Percentiles rank a stretch among this genome's conserved stretches.
Conservation (phyloP, 306 rosid species). For the Rosa rugosa region DNA sequence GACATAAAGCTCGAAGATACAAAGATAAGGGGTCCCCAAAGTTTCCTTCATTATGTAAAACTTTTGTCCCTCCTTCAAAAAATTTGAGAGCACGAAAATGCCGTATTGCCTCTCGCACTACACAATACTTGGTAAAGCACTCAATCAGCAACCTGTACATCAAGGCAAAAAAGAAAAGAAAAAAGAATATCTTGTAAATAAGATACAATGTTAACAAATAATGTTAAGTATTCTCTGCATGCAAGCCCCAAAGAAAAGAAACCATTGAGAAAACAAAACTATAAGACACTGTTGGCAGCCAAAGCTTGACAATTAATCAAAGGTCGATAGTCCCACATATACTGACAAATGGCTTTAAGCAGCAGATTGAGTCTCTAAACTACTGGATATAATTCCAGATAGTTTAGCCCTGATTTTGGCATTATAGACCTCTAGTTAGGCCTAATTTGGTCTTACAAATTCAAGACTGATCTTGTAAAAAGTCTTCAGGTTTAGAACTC, state of each 20-base stretch:
- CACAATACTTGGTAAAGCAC: conserved; percentile 96
- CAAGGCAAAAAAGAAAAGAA: conserved; percentile 10
- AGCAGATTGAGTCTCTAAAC: background rate
- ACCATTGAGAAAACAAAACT: background rate
- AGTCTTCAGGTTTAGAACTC: background rate
- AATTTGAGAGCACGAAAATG: conserved; percentile 88
- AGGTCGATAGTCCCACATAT: background rate
- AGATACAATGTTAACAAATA: background rate
- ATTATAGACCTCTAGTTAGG: background rate
- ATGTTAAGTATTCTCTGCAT: background rate
- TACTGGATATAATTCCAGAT: background rate
- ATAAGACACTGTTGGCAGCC: background rate
- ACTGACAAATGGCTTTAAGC: background rate
- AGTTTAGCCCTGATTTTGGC: background rate
- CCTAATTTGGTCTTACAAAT: background rate
- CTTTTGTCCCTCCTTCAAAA: conserved; percentile 67
- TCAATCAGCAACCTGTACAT: conserved; percentile 82
- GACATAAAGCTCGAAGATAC: conserved; percentile 91
- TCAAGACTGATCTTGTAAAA: background rate
- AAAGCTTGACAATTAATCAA: background rate
- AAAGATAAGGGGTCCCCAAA: conserved; percentile 91
- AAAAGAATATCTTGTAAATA: background rate
- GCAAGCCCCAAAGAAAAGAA: background rate
- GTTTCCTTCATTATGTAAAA: conserved; percentile 75
- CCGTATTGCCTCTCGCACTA: conserved; percentile 83